These are phyloP conservation scores for Didymella glomerata DNA, from an alignment of 2,329 filamentous ascomycete species.

Conservation along the genomic window DNA sequence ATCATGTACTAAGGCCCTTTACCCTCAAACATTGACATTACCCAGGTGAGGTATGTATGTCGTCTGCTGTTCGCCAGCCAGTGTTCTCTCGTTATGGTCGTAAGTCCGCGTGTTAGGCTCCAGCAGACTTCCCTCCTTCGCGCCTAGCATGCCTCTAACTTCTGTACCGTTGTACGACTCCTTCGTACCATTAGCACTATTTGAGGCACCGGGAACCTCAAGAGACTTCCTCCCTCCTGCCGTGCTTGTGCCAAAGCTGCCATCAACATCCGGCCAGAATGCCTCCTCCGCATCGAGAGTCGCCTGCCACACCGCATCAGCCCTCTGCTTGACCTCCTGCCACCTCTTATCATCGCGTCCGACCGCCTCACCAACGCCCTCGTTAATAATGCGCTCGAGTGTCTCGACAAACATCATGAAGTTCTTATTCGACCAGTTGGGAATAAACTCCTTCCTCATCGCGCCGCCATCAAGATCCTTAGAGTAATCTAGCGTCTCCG, in stretches of 20 bases:
- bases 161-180: background rate
- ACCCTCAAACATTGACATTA: slow-evolving; percentile 1
- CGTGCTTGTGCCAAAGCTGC: background rate
- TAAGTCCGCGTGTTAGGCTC: slow-evolving; percentile 9
- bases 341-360: slow-evolving; percentile 30
- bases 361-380: slow-evolving; percentile 40
- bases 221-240: background rate
- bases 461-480: slow-evolving; percentile 71
- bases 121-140: slow-evolving; percentile 13
- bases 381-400: slow-evolving; percentile 65
- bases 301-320: slow-evolving; percentile 36
- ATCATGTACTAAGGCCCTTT: background rate
- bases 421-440: slow-evolving; percentile 71
- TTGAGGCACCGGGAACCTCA: background rate
- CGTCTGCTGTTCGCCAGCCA: background rate
- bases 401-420: slow-evolving; percentile 68
- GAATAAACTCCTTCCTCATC: slow-evolving; percentile 70
- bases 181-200: background rate
- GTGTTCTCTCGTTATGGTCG: background rate
- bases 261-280: slow-evolving; percentile 43
- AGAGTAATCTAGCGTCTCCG: slow-evolving; percentile 12
- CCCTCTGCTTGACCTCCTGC: slow-evolving; percentile 33
- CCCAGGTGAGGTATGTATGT: slow-evolving; percentile 17
- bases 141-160: slow-evolving; percentile 6
- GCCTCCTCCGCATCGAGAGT: slow-evolving; percentile 46